phyloP scores from a whole-genome alignment of 176 grass and related monocot genomes.

The Phyllostachys edulis region DNA sequence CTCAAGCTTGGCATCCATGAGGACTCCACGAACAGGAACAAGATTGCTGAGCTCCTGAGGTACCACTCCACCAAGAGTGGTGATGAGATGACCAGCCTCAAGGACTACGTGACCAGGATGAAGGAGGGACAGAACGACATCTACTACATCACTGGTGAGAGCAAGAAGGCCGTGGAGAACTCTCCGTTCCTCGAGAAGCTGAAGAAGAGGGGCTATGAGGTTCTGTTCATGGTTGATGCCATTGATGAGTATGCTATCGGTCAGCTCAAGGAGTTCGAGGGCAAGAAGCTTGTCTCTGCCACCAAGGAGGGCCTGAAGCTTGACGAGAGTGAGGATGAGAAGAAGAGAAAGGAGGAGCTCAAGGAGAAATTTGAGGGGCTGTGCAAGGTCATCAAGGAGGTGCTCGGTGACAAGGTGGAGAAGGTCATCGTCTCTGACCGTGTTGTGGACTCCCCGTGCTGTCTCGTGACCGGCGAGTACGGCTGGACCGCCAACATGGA shows the following conservation, averaged over 20 bases:
- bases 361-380: slow-evolving; percentile 88
- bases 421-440: slow-evolving; percentile 81
- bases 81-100: neutral
- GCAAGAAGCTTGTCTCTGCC: neutral
- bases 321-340: neutral
- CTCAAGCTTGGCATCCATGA: slow-evolving; percentile 49
- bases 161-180: neutral
- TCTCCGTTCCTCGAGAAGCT: neutral
- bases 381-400: slow-evolving; percentile 94
- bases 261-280: neutral
- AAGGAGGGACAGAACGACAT: neutral
- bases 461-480: slow-evolving; percentile 84
- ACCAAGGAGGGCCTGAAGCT: neutral
- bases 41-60: too few relatives aligned
- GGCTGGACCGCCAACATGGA: slow-evolving; percentile 95
- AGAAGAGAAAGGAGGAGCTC: slow-evolving; percentile 23
- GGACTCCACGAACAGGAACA: too few relatives aligned
- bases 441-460: slow-evolving; percentile 87
- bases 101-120: neutral
- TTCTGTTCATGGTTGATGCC: neutral
- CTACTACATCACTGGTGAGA: neutral
- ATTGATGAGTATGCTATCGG: neutral
- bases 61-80: neutral
- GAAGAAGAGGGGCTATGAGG: neutral
- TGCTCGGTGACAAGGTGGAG: slow-evolving; percentile 82